phyloP scores from a whole-genome alignment of 2,329 filamentous ascomycete species.

The Aspergillus nomiae region DNA sequence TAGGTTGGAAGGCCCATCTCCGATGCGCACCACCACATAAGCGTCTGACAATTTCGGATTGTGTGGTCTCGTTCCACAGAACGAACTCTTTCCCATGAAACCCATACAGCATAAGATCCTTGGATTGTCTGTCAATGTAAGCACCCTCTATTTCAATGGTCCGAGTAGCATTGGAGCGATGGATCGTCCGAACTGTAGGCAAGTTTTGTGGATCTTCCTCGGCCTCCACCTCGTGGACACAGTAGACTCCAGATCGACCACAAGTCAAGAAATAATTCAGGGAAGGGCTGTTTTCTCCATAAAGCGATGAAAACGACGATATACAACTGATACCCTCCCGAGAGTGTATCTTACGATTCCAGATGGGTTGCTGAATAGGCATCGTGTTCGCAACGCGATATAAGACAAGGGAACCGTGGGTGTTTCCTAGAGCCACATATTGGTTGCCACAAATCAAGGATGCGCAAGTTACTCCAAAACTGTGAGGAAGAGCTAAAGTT shows the following conservation, averaged over 20 bases:
- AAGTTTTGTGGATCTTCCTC: constrained; percentile 28
- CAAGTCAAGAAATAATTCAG: constrained; percentile 63
- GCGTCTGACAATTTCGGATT: constrained; percentile 69
- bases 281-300: constrained; percentile 16
- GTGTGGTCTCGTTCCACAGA: constrained; percentile 73
- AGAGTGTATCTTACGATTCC: constrained; percentile 46
- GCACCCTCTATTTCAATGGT: constrained; percentile 76
- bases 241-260: constrained; percentile 74
- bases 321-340: constrained; percentile 72
- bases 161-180: constrained; percentile 70
- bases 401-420: constrained; percentile 56
- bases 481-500: constrained; percentile 39
- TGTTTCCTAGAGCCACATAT: constrained; percentile 57
- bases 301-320: constrained; percentile 19
- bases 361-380: constrained; percentile 25
- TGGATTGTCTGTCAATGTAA: constrained; percentile 55
- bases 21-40: constrained; percentile 86
- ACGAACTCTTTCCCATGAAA: constrained; percentile 80
- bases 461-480: constrained; percentile 57
- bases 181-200: constrained; percentile 54
- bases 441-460: constrained; percentile 33
- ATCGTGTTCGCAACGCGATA: constrained; percentile 37
- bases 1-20: constrained; percentile 63
- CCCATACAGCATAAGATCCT: constrained; percentile 72
- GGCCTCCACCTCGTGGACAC: constrained; percentile 56